Evolutionary conservation across 1,284 basidiomycete genomes (phyloP).

Genomic region (Cystobasidium sp.): DNA sequence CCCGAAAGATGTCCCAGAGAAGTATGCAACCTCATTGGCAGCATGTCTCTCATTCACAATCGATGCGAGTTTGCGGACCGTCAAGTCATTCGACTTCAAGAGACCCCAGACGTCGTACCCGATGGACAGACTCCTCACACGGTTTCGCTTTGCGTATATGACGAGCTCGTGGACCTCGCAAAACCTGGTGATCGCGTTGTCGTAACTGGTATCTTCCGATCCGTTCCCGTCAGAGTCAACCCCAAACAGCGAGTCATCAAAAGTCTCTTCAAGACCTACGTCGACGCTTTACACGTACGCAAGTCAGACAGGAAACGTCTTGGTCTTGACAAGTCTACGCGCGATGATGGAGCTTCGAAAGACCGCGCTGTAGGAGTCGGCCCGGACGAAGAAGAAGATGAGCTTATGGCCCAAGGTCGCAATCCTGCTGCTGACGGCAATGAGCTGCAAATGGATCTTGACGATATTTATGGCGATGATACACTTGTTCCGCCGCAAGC

Average conservation of each 20-base stretch:
- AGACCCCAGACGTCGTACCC: slow-evolving; percentile 96
- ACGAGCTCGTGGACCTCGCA: slow-evolving; percentile 91
- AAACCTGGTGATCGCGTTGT: slow-evolving; percentile 94
- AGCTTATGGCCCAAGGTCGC: slow-evolving; percentile 50
- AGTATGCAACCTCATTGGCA: slow-evolving; percentile 81
- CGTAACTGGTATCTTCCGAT: slow-evolving; percentile 92
- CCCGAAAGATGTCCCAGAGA: slow-evolving; percentile 89
- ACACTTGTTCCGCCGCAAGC: slow-evolving; percentile 47
- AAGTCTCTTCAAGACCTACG: slow-evolving; percentile 93
- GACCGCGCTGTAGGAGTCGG: slow-evolving; percentile 80
- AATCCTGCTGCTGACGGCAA: slow-evolving; percentile 32
- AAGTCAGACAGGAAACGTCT: slow-evolving; percentile 72
- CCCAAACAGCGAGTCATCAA: slow-evolving; percentile 89
- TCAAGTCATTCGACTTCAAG: slow-evolving; percentile 92
- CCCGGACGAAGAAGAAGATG: slow-evolving; percentile 68
- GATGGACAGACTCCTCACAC: slow-evolving; percentile 98
- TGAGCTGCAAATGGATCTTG: slow-evolving; percentile 51
- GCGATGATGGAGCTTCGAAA: slow-evolving; percentile 61
- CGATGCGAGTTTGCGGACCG: slow-evolving; percentile 94
- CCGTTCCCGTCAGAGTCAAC: slow-evolving; percentile 90
- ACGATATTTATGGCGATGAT: slow-evolving; percentile 38
- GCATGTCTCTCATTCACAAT: slow-evolving; percentile 95
- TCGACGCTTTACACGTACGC: slow-evolving; percentile 92
- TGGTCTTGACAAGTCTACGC: slow-evolving; percentile 78
- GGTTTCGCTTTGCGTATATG: slow-evolving; percentile 92